A percentile compares a stretch with the other conserved stretches of the same genome.
Conservation (phyloP, 1,139 yeast genomes). For the Pichia sp. region DNA sequence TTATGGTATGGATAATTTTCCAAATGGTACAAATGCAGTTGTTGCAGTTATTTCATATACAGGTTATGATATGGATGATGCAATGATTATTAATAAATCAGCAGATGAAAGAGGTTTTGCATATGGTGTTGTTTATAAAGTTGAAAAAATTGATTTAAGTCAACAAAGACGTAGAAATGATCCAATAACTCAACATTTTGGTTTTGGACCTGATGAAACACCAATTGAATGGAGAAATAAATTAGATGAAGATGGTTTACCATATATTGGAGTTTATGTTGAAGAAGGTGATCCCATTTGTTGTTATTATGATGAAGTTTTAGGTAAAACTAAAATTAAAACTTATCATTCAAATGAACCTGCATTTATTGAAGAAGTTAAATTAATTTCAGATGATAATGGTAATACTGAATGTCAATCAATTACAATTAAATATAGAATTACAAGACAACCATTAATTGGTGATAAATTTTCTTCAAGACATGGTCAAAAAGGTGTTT, state of each 20-base stretch:
- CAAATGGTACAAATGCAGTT: conserved; percentile 97
- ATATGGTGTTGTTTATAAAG: conserved; percentile 93
- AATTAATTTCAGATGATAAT: conserved; percentile 76
- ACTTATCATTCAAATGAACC: conserved; percentile 93
- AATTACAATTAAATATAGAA: conserved; percentile 81
- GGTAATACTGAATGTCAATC: conserved; percentile 77
- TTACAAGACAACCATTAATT: conserved; percentile 87
- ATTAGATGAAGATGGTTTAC: conserved; percentile 89
- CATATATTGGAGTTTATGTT: conserved; percentile 78
- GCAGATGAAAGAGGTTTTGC: conserved; percentile 98
- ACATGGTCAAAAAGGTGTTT: conserved; percentile 99
- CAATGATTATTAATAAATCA: conserved; percentile 94
- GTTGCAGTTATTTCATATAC: conserved; percentile 98
- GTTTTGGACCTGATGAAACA: conserved; percentile 90
- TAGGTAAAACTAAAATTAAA: conserved; percentile 86
- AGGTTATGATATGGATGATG: conserved; percentile 99
- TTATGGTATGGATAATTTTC: conserved; percentile 97
- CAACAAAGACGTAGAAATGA: conserved; percentile 83
- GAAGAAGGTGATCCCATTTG: conserved; percentile 95
- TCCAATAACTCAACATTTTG: conserved; percentile 90
- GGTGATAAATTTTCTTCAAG: conserved; percentile 98
- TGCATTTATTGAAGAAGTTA: conserved; percentile 92
- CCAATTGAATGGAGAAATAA: conserved; percentile 85
- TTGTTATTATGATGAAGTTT: conserved; percentile 86
- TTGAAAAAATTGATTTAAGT: conserved; percentile 80